phyloP scores from a whole-genome alignment of 2,329 filamentous ascomycete genomes.

The Aspergillus brunneoviolaceus region DNA sequence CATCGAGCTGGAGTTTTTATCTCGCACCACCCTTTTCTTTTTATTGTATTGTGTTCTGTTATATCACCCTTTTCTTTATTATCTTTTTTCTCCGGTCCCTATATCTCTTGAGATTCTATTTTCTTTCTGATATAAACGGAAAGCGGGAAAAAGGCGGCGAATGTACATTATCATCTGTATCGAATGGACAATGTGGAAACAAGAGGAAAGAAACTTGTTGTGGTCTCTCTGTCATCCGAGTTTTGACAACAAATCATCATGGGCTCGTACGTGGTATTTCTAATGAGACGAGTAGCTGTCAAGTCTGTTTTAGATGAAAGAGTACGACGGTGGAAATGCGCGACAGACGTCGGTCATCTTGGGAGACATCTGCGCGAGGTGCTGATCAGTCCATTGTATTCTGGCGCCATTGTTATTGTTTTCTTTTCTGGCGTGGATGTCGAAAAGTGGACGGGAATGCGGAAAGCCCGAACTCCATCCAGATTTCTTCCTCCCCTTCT shows the following conservation, averaged over 20 bases:
- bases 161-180: conserved; percentile 40
- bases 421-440: background rate
- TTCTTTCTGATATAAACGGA: conserved; percentile 23
- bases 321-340: too few relatives aligned
- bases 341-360: too few relatives aligned
- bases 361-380: too few relatives aligned
- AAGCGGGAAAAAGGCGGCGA: conserved; percentile 31
- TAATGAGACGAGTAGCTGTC: background rate
- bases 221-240: background rate
- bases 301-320: too few relatives aligned
- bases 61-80: conserved; percentile 18
- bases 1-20: conserved; percentile 25
- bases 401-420: background rate
- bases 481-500: background rate
- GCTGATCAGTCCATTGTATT: too few relatives aligned
- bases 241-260: background rate
- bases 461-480: background rate
- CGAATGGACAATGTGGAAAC: conserved; percentile 23
- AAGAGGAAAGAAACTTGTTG: conserved; percentile 8
- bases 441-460: background rate
- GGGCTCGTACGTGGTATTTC: background rate
- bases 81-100: conserved; percentile 21
- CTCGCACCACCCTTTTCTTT: conserved; percentile 19
- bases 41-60: conserved; percentile 16
- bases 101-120: conserved; percentile 20